phyloP scores from a whole-genome alignment of 2,329 filamentous ascomycete species.

The Colletotrichum paranaense region DNA sequence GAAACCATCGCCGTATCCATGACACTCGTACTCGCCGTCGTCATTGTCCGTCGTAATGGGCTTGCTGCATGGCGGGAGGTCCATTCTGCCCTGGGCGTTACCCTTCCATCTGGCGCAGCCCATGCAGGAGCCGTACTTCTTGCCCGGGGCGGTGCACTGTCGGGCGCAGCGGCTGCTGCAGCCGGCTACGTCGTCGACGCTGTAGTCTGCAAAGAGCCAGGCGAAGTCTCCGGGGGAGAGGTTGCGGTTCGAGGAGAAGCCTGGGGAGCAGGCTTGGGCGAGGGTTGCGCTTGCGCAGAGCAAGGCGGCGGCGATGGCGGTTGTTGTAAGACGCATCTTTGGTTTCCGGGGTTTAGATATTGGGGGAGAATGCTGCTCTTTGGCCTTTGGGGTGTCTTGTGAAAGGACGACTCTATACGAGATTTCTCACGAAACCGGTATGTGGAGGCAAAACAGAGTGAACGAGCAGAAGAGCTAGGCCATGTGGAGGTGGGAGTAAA shows the following conservation, averaged over 20 bases:
- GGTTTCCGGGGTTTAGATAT: too few relatives aligned
- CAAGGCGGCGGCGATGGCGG: not conserved
- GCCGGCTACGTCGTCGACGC: not conserved
- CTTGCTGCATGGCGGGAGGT: constrained; percentile 10
- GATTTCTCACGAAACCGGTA: not conserved
- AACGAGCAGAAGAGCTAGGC: not conserved
- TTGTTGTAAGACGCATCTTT: not conserved
- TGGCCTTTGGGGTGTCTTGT: not conserved
- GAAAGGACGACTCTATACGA: not conserved
- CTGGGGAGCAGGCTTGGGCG: not conserved
- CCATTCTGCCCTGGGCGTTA: not conserved
- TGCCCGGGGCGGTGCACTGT: constrained; percentile 8
- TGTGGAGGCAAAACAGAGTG: not conserved
- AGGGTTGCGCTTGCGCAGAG: not conserved
- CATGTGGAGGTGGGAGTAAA: not conserved
- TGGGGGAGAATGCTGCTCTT: not conserved
- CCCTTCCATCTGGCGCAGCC: constrained; percentile 13
- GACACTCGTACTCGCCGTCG: constrained; percentile 10
- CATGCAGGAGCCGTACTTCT: constrained; percentile 3
- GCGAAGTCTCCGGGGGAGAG: not conserved
- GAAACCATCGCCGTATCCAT: not conserved
- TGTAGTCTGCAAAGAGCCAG: constrained; percentile 11
- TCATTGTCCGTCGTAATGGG: not conserved
- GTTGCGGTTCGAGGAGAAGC: not conserved
- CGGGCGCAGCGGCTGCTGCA: constrained; percentile 1